Conservation (phyloP, 352 stramenopile species). For the Peronospora destructor region DNA sequence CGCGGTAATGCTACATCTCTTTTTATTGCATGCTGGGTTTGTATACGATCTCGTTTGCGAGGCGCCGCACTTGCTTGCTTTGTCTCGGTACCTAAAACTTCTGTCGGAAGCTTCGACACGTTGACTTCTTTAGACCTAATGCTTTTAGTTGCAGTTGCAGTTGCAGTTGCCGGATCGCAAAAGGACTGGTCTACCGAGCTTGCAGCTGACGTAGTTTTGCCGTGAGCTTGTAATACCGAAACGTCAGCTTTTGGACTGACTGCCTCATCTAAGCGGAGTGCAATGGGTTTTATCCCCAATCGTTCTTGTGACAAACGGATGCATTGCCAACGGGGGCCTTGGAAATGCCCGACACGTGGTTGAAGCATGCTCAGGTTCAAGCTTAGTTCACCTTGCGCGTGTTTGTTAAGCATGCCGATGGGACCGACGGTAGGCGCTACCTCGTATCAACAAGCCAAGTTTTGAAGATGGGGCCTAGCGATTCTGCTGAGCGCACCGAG, state of each 20-base stretch:
- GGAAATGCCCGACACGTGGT: constrained; percentile 20
- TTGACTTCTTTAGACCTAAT: constrained; percentile 13
- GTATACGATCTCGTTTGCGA: background rate
- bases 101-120: constrained; percentile 10
- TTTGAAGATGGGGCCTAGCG: too few relatives aligned
- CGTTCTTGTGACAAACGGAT: constrained; percentile 1
- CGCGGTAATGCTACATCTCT: constrained; percentile 4
- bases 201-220: constrained; percentile 13
- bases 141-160: constrained; percentile 20
- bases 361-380: constrained; percentile 25
- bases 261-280: background rate
- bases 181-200: constrained; percentile 20
- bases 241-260: constrained; percentile 8
- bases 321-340: constrained; percentile 15
- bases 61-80: background rate
- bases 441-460: too few relatives aligned
- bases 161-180: constrained; percentile 17
- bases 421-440: too few relatives aligned
- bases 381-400: constrained; percentile 8
- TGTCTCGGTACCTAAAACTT: constrained; percentile 9
- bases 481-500: too few relatives aligned
- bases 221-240: constrained; percentile 5
- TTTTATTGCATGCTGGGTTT: constrained; percentile 5
- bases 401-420: constrained; percentile 12
- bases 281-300: too few relatives aligned